Percentiles rank a stretch among this genome's conserved stretches.
phyloP scores from a whole-genome alignment of 1,139 yeast genomes.

The Ogataea hybrid region DNA sequence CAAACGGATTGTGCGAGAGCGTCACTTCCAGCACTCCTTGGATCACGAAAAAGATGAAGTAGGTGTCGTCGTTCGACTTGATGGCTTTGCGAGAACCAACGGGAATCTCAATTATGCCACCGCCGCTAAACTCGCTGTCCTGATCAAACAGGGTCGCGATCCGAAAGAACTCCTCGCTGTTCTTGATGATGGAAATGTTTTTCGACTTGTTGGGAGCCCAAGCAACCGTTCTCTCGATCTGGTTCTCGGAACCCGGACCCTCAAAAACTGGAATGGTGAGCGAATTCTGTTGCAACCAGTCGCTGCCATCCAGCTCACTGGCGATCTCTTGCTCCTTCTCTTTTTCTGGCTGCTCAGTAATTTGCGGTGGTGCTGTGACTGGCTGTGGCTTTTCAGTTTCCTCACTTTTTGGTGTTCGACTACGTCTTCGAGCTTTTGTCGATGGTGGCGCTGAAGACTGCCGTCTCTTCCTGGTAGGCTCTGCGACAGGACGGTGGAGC shows the following conservation, averaged over 20 bases:
- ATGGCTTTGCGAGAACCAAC: constrained; percentile 60
- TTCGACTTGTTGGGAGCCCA: constrained; percentile 67
- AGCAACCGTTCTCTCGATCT: constrained; percentile 54
- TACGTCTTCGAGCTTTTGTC: constrained; percentile 7
- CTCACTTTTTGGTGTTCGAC: constrained; percentile 3
- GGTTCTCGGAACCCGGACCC: constrained; percentile 47
- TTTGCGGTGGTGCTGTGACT: neutral
- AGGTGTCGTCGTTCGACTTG: constrained; percentile 63
- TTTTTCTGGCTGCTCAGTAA: constrained; percentile 8
- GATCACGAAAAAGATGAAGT: constrained; percentile 72
- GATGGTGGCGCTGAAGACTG: constrained; percentile 14
- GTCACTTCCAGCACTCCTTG: constrained; percentile 70
- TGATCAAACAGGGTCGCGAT: constrained; percentile 68
- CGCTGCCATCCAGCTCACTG: constrained; percentile 40
- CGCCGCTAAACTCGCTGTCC: constrained; percentile 66
- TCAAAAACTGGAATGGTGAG: constrained; percentile 53
- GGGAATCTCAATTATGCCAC: constrained; percentile 73
- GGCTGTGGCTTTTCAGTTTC: constrained; percentile 1
- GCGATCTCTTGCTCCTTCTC: constrained; percentile 23
- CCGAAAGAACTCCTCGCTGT: constrained; percentile 54
- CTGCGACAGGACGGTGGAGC: constrained; percentile 32
- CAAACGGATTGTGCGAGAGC: constrained; percentile 56
- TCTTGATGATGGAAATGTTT: constrained; percentile 40
- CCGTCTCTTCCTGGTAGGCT: constrained; percentile 10
- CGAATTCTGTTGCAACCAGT: constrained; percentile 52